A percentile compares a stretch with the other conserved stretches of the same genome.
These are phyloP conservation scores for Basidiobolus meristosporus DNA, from an alignment of 371 early-diverging fungal species.

Conservation along the genomic window DNA sequence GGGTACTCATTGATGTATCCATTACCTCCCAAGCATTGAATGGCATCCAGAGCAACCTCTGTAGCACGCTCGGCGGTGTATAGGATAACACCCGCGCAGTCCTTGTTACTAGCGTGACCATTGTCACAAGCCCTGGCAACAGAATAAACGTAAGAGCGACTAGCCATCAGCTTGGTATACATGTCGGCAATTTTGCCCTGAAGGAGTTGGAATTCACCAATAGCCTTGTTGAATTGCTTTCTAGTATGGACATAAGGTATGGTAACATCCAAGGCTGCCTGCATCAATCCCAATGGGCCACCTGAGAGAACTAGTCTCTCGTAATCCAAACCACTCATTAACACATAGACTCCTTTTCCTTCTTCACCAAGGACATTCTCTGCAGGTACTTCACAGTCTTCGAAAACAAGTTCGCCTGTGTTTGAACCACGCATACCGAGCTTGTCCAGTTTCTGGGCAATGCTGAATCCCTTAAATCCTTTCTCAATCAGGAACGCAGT, in stretches of 20 bases:
- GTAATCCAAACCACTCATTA: constrained; percentile 89
- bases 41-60: constrained; percentile 85
- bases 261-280: constrained; percentile 64
- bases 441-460: constrained; percentile 83
- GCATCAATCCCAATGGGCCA: constrained; percentile 93
- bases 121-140: constrained; percentile 76
- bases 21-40: constrained; percentile 88
- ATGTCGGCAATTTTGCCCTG: constrained; percentile 94
- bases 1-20: constrained; percentile 92
- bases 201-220: constrained; percentile 85
- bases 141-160: constrained; percentile 81
- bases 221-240: constrained; percentile 68
- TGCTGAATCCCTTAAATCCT: constrained; percentile 73
- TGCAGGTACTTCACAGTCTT: constrained; percentile 78
- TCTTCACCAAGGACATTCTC: constrained; percentile 80
- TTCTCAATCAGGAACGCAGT: constrained; percentile 91
- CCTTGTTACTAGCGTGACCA: constrained; percentile 65
- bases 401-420: constrained; percentile 91
- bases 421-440: constrained; percentile 95
- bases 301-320: constrained; percentile 86
- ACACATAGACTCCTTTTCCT: constrained; percentile 87
- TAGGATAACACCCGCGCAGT: constrained; percentile 91
- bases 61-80: constrained; percentile 94
- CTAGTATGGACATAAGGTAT: constrained; percentile 80
- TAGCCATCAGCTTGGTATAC: constrained; percentile 87